Conservation (phyloP, 441 rosid species). For the Erodium trifolium region DNA sequence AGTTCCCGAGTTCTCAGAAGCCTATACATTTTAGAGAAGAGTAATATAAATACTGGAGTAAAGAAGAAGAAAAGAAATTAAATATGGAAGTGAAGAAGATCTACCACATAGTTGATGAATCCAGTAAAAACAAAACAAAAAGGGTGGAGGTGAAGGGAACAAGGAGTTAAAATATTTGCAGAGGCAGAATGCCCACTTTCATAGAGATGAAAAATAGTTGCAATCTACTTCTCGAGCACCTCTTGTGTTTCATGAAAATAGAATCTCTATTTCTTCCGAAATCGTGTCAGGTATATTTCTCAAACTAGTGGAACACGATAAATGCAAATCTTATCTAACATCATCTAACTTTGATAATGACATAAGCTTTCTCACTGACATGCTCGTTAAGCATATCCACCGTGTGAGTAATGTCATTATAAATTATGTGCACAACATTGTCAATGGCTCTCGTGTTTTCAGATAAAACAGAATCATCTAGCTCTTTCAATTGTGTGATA, state of each 20-base stretch:
- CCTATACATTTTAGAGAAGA: constrained; percentile 28
- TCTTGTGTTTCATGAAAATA: background rate
- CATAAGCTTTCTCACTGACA: background rate
- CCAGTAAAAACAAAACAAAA: background rate
- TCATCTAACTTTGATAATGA: background rate
- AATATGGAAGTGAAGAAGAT: too few species aligned
- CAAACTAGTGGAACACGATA: background rate
- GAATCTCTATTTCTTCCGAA: background rate
- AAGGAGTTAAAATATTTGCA: background rate
- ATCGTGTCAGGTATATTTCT: background rate
- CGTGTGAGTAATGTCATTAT: too few species aligned
- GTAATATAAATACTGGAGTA: background rate
- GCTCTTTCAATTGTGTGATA: constrained; percentile 1
- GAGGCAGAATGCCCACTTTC: background rate
- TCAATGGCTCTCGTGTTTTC: too few species aligned
- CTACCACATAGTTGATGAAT: background rate
- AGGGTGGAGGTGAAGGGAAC: too few species aligned
- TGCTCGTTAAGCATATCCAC: background rate
- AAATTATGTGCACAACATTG: too few species aligned
- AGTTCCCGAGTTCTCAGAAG: constrained; percentile 67
- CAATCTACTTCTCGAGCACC: background rate
- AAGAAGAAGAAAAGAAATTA: background rate
- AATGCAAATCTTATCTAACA: background rate
- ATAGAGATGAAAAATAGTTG: background rate
- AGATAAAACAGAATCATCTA: background rate